phyloP scores from a whole-genome alignment of 352 stramenopile species.

The Plasmopara halstedii region DNA sequence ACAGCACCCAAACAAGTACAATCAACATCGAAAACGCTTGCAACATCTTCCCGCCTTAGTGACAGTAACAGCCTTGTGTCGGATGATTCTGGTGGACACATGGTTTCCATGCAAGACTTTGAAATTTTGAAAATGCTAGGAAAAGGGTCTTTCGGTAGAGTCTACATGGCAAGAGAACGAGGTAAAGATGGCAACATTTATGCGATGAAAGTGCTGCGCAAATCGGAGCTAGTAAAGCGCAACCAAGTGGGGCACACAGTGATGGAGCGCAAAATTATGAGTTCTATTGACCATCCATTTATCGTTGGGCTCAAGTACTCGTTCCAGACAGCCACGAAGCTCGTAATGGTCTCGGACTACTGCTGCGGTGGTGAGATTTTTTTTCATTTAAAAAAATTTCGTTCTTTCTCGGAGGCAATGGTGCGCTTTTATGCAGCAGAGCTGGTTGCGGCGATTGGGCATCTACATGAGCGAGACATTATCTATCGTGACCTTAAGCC shows the following conservation, averaged over 20 bases:
- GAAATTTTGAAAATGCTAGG: slow-evolving; percentile 97
- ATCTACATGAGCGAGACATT: slow-evolving; percentile 88
- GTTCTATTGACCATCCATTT: slow-evolving; percentile 93
- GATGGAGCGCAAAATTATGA: slow-evolving; percentile 85
- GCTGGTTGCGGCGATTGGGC: slow-evolving; percentile 83
- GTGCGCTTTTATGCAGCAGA: slow-evolving; percentile 92
- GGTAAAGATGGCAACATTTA: slow-evolving; percentile 51
- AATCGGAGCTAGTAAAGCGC: slow-evolving; percentile 82
- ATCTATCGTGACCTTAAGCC: slow-evolving; percentile 92
- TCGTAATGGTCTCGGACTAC: slow-evolving; percentile 89
- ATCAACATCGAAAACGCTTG: slow-evolving; percentile 21
- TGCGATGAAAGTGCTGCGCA: slow-evolving; percentile 87
- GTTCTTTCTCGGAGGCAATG: slow-evolving; percentile 84
- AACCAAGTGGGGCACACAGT: slow-evolving; percentile 86
- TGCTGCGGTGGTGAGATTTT: slow-evolving; percentile 89
- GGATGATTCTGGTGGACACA: slow-evolving; percentile 17
- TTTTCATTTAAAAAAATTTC: slow-evolving; percentile 88
- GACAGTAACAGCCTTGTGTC: slow-evolving; percentile 14
- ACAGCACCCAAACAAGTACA: slow-evolving; percentile 19
- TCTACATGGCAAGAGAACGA: slow-evolving; percentile 94
- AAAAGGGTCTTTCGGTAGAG: slow-evolving; percentile 96
- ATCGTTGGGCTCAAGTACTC: slow-evolving; percentile 92
- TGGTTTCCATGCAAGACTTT: slow-evolving; percentile 85
- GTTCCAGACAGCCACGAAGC: slow-evolving; percentile 87
- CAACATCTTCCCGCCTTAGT: slow-evolving; percentile 16